Conservation (phyloP, 257 asterid species). For the Echium plantagineum region DNA sequence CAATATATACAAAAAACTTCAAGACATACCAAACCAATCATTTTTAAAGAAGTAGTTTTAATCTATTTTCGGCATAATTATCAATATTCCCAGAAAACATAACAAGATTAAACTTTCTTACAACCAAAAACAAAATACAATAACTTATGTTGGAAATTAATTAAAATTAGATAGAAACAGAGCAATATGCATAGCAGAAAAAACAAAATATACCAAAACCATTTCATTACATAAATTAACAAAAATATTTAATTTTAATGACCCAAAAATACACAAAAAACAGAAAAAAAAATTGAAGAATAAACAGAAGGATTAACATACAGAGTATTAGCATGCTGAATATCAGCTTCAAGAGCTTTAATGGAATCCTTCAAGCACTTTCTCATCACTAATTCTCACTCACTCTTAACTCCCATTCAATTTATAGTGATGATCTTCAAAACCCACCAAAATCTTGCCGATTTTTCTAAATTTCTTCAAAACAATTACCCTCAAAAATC, state of each 20-base stretch:
- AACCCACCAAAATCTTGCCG: background rate
- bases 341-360: slow-evolving; percentile 36
- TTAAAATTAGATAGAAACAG: background rate
- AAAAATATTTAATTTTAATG: background rate
- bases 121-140: too few relatives aligned
- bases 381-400: slow-evolving; percentile 37
- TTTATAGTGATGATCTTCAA: background rate
- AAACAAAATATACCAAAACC: background rate
- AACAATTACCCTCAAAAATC: too few relatives aligned
- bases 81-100: too few relatives aligned
- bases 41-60: too few relatives aligned
- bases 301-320: slow-evolving; percentile 9
- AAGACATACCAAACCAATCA: background rate
- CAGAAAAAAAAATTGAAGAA: background rate
- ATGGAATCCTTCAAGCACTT: slow-evolving; percentile 30
- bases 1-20: background rate
- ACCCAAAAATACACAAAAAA: background rate
- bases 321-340: slow-evolving; percentile 36
- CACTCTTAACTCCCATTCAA: slow-evolving; percentile 15
- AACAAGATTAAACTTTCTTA: too few relatives aligned
- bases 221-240: background rate
- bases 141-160: too few relatives aligned
- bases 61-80: too few relatives aligned
- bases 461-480: too few relatives aligned
- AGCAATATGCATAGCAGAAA: background rate